Conservation (phyloP, 805 yeast genomes). For the Nakazawaea anatomiae region DNA sequence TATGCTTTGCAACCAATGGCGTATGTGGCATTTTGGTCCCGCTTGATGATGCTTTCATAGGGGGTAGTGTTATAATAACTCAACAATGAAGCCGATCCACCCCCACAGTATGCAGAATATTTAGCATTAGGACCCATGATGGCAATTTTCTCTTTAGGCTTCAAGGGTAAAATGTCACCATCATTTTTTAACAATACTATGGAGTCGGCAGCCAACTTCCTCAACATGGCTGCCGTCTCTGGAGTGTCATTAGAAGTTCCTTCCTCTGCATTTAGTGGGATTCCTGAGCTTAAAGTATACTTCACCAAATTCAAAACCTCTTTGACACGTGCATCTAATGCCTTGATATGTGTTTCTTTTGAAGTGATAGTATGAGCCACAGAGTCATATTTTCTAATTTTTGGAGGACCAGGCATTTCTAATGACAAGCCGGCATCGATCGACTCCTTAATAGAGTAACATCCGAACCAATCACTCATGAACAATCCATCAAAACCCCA, state of each 20-base stretch:
- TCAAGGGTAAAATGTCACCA: constrained; percentile 36
- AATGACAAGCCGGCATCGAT: constrained; percentile 36
- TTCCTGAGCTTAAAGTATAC: constrained; percentile 29
- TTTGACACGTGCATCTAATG: constrained; percentile 42
- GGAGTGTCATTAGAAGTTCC: constrained; percentile 36
- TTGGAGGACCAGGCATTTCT: constrained; percentile 41
- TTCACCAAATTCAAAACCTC: constrained; percentile 42
- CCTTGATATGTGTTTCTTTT: constrained; percentile 33
- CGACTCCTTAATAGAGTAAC: constrained; percentile 27
- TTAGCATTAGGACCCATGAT: constrained; percentile 60
- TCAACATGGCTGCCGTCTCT: constrained; percentile 36
- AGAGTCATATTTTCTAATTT: constrained; percentile 27
- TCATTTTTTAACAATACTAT: constrained; percentile 56
- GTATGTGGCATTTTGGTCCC: constrained; percentile 14
- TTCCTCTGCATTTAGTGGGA: constrained; percentile 36
- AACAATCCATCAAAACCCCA: constrained; percentile 34
- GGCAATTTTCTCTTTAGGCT: constrained; percentile 33
- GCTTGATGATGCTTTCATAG: constrained; percentile 34
- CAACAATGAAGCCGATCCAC: constrained; percentile 53
- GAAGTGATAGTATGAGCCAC: constrained; percentile 36
- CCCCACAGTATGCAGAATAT: constrained; percentile 46
- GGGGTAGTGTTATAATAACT: constrained; percentile 47
- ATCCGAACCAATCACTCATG: constrained; percentile 41
- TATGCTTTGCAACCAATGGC: constrained; percentile 17
- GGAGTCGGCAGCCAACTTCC: constrained; percentile 45